Evolutionary conservation across 768 basidiomycete genomes (phyloP).

Genomic region (Gloeopeniophorella convolvens): DNA sequence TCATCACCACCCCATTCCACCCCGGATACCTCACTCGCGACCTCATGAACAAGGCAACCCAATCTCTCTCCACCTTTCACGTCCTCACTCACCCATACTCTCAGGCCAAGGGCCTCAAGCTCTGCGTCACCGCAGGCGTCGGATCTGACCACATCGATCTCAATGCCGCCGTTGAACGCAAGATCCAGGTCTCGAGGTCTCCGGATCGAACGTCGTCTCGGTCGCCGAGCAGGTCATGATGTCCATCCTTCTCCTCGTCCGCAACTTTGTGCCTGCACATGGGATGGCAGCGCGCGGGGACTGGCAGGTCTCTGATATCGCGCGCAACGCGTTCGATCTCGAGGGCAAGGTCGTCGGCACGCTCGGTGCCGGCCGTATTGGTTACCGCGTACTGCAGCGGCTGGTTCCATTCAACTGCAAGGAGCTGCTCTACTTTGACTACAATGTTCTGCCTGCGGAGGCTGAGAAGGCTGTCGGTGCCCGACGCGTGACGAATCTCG

Average conservation of each 20-base stretch:
- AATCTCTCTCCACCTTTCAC: not conserved
- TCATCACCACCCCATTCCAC: conserved; percentile 28
- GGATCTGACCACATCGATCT: too few species aligned
- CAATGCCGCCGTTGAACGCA: too few species aligned
- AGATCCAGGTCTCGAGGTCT: too few species aligned
- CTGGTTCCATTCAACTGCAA: too few species aligned
- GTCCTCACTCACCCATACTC: not conserved
- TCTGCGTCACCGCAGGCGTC: conserved; percentile 84
- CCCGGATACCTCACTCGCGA: too few species aligned
- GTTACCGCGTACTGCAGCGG: too few species aligned
- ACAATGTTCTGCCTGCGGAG: conserved; percentile 28
- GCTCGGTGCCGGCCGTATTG: too few species aligned
- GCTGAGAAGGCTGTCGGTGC: conserved; percentile 29
- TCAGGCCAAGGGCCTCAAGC: conserved; percentile 76
- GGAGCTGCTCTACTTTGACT: conserved; percentile 40
- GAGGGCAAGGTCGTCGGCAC: too few species aligned
- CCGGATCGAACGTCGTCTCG: too few species aligned
- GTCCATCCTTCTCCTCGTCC: conserved; percentile 38
- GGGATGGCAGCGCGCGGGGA: conserved; percentile 32
- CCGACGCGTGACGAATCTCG: not conserved
- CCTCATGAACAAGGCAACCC: conserved; percentile 20
- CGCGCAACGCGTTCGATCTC: too few species aligned
- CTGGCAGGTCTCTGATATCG: conserved; percentile 37
- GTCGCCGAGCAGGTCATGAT: too few species aligned
- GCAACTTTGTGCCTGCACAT: conserved; percentile 37